Evolutionary conservation across 75 land plant genomes (phyloP).

Genomic region (Pinus albicaulis): DNA sequence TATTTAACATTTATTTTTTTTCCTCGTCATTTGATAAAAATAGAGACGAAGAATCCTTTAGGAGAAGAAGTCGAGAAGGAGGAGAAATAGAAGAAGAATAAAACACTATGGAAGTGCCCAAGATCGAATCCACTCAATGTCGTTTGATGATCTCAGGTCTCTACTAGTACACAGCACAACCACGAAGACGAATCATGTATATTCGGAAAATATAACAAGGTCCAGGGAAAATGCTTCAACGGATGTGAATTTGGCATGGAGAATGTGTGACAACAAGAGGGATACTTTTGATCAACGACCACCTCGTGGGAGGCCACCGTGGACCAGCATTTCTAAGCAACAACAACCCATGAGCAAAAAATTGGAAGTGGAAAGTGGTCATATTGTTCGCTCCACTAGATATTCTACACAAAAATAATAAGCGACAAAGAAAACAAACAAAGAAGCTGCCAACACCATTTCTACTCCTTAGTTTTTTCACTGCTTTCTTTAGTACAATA

Average conservation of each 20-base stretch:
- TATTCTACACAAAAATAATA: too few relatives aligned
- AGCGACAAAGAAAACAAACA: too few relatives aligned
- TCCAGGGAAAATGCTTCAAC: constrained; percentile 1
- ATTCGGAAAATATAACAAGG: not conserved
- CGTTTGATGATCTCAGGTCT: not conserved
- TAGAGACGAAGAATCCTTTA: constrained; percentile 18
- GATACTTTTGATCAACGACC: not conserved
- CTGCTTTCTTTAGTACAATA: too few relatives aligned
- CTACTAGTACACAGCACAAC: not conserved
- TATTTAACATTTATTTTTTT: constrained; percentile 26
- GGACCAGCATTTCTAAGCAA: constrained; percentile 9
- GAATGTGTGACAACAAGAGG: constrained; percentile 9
- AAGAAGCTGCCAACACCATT: too few relatives aligned
- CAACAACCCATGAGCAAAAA: constrained; percentile 32
- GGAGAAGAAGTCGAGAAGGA: constrained; percentile 7
- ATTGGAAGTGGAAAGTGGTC: constrained; percentile 66
- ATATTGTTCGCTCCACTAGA: constrained; percentile 58
- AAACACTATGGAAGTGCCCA: not conserved
- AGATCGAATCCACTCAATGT: not conserved
- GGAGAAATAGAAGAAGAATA: constrained; percentile 6
- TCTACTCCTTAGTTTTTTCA: too few relatives aligned
- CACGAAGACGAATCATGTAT: not conserved
- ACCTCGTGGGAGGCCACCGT: constrained; percentile 6
- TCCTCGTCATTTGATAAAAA: constrained; percentile 9
- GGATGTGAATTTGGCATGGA: not conserved